Base-by-base conservation (phyloP, 202 grass and related monocot species). In the Saccharum hybrid region DNA sequence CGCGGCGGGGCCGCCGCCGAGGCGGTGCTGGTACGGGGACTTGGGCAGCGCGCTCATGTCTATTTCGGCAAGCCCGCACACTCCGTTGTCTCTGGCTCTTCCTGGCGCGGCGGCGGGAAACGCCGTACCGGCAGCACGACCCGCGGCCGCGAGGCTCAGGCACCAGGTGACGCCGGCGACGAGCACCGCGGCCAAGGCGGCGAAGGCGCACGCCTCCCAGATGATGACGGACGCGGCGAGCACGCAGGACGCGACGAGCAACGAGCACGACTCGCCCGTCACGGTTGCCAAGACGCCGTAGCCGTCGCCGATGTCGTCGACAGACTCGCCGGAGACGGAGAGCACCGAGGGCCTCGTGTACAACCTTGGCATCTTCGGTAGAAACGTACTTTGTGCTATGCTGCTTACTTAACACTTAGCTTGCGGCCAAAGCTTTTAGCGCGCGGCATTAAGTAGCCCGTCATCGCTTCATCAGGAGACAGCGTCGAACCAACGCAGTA, bases 31-130 rank as follows among this genome's bases (percentile, higher is more conserved):
- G 28, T 68, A 86, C 45, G 71, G 57, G 48, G 83, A 89, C 45
- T 80, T 73, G 36, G 57, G 80, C 11, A 78, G 86, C 49, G 65
- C 63, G 19, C 38, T n/a, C n/a, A 80, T 80, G 45, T 21, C 43
- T 11, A 21, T 0, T 4, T 38, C 43, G 10, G 77, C 49, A 34
- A 68, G 63, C 31, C 63, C 45, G 28, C 2, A 1, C 18, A 2
- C 63, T 19, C 10, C 4, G 0, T 39, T 12, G 22, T 8, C 1
- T 10, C 60, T 12, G 22, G 28, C 28, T 28, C 46, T 2, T 3
- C 3, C 45, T 48, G 37, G 13, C 0, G 56, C 4, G 1, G 23
- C 9, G 18, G 30, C 33, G 3, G 30, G 19, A 9, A 0, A 2
- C 28, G 7, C 42, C 63, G 42, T 18, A 1, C 14, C 48, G 48